Base-by-base conservation (phyloP, 805 yeast genomes). In the Zygosaccharomyces rouxii region DNA sequence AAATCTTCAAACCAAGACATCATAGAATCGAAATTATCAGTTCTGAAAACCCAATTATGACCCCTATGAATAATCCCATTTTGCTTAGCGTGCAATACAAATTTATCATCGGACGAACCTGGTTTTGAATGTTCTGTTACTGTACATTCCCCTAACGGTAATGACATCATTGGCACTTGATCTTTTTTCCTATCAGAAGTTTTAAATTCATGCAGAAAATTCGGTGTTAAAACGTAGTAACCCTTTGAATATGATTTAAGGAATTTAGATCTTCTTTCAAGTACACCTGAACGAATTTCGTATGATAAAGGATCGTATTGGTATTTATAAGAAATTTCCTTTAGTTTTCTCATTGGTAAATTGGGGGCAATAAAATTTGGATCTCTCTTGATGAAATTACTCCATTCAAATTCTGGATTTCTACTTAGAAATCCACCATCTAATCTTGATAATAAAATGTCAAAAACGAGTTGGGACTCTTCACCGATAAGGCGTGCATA, bases 1-100 rank as follows among this genome's bases (percentile, higher is more conserved):
- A 92, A 74, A 61, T 86, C 95, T 55, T 79, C 79, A 67, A 79
- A 87, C 99, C 99, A 92, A 35, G 74, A 76, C 64, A 84, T 80
- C 92, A 89, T 87, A 28, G 77, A 67, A 37, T 83, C 85, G 58
- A 85, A 86, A 42, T 85, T 78, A 60, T 86, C 94, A n/a, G 95
- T 84, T 55, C 95, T 77, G 72, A 92, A 90, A n/a, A 90, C 94
- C 88, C 94, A 89, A 59, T 89, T 89, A 69, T 90, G 97, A 38
- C 89, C 87, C 60, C 88, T 76, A 53, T 82, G 84, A 53, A 88
- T 75, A 51, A 85, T 70, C 11, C 94, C 94, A 52, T 81, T 80
- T 54, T 83, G 82, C 59, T 85, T 87, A 14, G 89, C 80, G 55
- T 79, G 80, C 52, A 92, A 71, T 9, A 89, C 86, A 68, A 92